These are phyloP conservation scores for Aspergillus incahuasiensis DNA, from an alignment of 495 filamentous ascomycete genomes.

Conservation along the genomic window DNA sequence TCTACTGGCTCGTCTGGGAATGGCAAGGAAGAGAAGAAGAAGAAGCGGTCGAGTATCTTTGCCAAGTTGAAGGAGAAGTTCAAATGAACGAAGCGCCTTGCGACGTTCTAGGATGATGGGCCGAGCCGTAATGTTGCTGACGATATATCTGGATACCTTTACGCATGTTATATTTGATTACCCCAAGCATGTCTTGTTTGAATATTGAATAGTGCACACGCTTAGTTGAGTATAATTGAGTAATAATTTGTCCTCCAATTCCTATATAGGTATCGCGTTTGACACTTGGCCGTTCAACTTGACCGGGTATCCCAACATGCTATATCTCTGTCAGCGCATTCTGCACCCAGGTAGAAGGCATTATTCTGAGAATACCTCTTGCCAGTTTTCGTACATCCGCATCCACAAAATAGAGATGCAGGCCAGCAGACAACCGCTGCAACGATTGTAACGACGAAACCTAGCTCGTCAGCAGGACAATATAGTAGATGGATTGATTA, in stretches of 20 bases:
- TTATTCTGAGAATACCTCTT: too few relatives aligned
- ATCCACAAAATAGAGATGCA: conserved; percentile 55
- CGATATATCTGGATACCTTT: conserved; percentile 23
- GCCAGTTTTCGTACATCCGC: conserved; percentile 51
- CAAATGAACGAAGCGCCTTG: conserved; percentile 16
- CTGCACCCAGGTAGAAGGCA: not conserved
- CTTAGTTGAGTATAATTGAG: conserved; percentile 8
- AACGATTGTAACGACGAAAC: conserved; percentile 44
- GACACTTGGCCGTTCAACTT: conserved; percentile 50
- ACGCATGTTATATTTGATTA: conserved; percentile 1
- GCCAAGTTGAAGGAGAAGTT: conserved; percentile 48
- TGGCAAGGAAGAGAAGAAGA: conserved; percentile 42
- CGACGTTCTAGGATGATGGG: not conserved
- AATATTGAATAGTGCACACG: conserved; percentile 9
- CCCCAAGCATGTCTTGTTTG: conserved; percentile 4
- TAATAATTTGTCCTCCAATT: conserved; percentile 5
- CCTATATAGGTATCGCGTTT: conserved; percentile 46
- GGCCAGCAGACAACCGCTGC: conserved; percentile 56
- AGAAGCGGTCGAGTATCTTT: conserved; percentile 46
- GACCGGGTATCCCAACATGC: conserved; percentile 51
- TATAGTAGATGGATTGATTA: not conserved
- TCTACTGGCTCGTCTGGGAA: conserved; percentile 18
- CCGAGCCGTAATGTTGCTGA: conserved; percentile 1
- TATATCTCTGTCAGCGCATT: conserved; percentile 21
- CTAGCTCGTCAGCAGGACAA: conserved; percentile 14